These are phyloP conservation scores for Allium fistulosum DNA, from an alignment of 106 monocot genomes.

Conservation along the genomic window DNA sequence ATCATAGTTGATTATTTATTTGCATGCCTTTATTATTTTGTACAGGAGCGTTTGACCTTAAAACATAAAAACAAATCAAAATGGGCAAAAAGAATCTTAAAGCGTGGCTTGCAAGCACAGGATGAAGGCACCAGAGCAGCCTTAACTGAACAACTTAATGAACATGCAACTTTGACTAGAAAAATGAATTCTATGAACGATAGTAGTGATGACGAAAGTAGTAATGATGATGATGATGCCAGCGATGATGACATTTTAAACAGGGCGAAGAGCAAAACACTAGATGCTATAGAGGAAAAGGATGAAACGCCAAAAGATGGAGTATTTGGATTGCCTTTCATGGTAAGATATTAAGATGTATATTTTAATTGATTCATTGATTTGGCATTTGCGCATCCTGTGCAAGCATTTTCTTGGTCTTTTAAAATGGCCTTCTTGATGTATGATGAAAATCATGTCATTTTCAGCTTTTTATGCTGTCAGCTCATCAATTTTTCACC, in stretches of 20 bases:
- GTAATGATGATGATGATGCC: slow-evolving; percentile 50
- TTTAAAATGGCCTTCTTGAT: no score
- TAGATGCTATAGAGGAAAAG: slow-evolving; percentile 53
- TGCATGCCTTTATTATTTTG: background rate
- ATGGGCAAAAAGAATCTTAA: slow-evolving; percentile 75
- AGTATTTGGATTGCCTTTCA: slow-evolving; percentile 78
- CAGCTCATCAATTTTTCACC: no score
- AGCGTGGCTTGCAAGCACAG: slow-evolving; percentile 73
- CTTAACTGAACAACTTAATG: slow-evolving; percentile 77
- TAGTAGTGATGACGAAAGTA: slow-evolving; percentile 52
- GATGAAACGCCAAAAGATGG: slow-evolving; percentile 63
- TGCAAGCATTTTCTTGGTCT: no score
- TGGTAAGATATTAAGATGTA: slow-evolving; percentile 40
- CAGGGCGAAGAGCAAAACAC: slow-evolving; percentile 71
- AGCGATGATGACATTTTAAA: slow-evolving; percentile 37
- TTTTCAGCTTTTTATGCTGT: no score
- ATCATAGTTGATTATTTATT: no score
- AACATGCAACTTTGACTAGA: slow-evolving; percentile 70
- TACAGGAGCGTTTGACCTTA: slow-evolving; percentile 83
- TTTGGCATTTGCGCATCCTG: no score
- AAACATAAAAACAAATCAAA: slow-evolving; percentile 94
- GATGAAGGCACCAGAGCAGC: slow-evolving; percentile 95
- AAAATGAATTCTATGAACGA: slow-evolving; percentile 89
- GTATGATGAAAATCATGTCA: no score
- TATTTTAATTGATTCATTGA: no score